Evolutionary conservation across 2,329 filamentous ascomycete genomes (phyloP).

Genomic region (Zalaria obscura): DNA sequence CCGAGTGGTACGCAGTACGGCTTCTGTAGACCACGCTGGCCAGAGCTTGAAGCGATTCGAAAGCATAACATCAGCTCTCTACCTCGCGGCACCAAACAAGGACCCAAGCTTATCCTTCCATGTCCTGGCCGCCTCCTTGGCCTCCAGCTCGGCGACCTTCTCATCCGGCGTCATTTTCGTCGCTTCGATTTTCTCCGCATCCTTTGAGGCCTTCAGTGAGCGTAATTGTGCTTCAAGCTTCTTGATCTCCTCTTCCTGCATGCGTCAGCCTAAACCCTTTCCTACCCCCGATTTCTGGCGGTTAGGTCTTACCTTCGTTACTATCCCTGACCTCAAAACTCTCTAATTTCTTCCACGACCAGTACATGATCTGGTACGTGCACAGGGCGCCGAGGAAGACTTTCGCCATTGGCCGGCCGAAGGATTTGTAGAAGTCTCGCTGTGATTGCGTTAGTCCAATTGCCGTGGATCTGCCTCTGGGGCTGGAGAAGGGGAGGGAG

Average conservation of each 20-base stretch:
- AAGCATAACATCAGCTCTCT: no score
- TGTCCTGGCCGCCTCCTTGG: no score
- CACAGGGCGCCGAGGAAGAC: conserved; percentile 61
- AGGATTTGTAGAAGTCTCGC: conserved; percentile 60
- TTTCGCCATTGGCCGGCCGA: conserved; percentile 59
- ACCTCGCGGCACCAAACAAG: no score
- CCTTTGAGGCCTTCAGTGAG: not conserved
- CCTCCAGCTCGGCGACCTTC: no score
- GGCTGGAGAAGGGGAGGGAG: no score
- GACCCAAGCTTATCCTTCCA: no score
- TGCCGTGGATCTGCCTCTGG: no score
- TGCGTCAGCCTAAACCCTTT: not conserved
- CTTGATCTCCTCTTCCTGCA: not conserved
- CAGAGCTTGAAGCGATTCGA: no score
- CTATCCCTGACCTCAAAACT: conserved; percentile 51
- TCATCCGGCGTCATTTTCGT: not conserved
- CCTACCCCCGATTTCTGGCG: not conserved
- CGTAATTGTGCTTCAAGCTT: not conserved
- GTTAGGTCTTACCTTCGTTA: conserved; percentile 36
- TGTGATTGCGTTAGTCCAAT: conserved; percentile 15
- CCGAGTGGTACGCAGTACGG: no score
- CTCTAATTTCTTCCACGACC: conserved; percentile 60
- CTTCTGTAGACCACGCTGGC: no score
- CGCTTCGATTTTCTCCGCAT: not conserved
- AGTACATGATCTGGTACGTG: conserved; percentile 67